Conservation (phyloP, 2,329 filamentous ascomycete species). For the Boeremia exigua region DNA sequence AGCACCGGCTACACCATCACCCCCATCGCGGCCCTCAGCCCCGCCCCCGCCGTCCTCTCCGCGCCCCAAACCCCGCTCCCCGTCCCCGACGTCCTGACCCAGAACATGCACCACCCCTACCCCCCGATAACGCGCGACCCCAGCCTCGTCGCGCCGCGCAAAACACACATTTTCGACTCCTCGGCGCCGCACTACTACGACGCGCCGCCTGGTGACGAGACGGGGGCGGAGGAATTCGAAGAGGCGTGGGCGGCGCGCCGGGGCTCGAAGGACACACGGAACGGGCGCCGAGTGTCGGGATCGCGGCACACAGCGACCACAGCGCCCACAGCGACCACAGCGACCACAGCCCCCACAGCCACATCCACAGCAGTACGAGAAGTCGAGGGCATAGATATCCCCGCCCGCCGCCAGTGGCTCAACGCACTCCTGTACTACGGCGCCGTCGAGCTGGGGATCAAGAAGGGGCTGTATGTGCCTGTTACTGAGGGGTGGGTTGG, state of each 20-base stretch:
- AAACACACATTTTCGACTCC: conserved; percentile 29
- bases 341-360: no score
- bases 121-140: neutral
- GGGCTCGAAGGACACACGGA: no score
- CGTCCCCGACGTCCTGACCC: conserved; percentile 2
- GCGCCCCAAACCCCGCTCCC: conserved; percentile 3
- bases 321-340: no score
- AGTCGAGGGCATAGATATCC: conserved; percentile 30
- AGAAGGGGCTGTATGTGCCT: conserved; percentile 36
- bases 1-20: no score
- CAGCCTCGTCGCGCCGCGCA: neutral
- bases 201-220: neutral
- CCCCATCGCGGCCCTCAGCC: conserved; percentile 10
- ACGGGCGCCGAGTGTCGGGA: no score
- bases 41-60: neutral
- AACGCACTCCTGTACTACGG: conserved; percentile 35
- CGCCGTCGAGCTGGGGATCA: conserved; percentile 33
- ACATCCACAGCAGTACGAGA: no score
- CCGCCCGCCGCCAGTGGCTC: conserved; percentile 33
- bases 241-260: no score
- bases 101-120: neutral
- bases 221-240: no score
- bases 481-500: conserved; percentile 27
- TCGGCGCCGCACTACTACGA: conserved; percentile 31
- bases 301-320: no score